A percentile compares a stretch with the other conserved stretches of the same genome.
Conservation (phyloP, 2,329 filamentous ascomycete genomes). For the Cladobotryum protrusum region DNA sequence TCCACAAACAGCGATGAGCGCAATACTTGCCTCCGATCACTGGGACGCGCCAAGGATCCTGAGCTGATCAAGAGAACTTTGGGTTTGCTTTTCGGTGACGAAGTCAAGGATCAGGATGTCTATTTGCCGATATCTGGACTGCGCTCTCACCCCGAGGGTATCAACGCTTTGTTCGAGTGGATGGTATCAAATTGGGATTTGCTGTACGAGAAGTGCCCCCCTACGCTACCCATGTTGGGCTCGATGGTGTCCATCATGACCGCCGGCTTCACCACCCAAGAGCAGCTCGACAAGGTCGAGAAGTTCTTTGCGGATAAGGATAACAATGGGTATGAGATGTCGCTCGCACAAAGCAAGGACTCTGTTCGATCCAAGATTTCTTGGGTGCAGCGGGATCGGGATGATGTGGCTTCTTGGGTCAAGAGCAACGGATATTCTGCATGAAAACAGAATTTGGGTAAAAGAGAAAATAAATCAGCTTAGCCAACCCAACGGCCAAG, state of each 20-base stretch:
- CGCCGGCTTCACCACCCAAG: conserved; percentile 68
- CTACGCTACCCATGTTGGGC: conserved; percentile 80
- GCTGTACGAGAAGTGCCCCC: conserved; percentile 73
- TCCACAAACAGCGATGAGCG: conserved; percentile 73
- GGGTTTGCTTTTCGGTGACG: conserved; percentile 64
- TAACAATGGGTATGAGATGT: conserved; percentile 79
- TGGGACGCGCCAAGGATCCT: conserved; percentile 72
- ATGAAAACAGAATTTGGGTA: conserved; percentile 1
- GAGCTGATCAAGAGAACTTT: conserved; percentile 78
- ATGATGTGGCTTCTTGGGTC: conserved; percentile 21
- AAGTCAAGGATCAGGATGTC: conserved; percentile 91
- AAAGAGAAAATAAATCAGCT: too few species aligned
- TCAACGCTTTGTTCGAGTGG: conserved; percentile 76
- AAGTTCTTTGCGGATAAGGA: conserved; percentile 76
- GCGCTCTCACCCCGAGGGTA: conserved; percentile 68
- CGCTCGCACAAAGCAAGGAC: conserved; percentile 84
- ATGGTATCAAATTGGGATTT: conserved; percentile 84
- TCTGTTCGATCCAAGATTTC: conserved; percentile 68
- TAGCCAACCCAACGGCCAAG: too few species aligned
- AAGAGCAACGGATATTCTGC: conserved; percentile 18
- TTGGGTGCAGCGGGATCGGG: conserved; percentile 20
- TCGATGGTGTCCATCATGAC: conserved; percentile 78
- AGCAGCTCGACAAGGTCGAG: conserved; percentile 70
- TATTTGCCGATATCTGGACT: conserved; percentile 82
- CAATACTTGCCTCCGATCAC: conserved; percentile 78